These are phyloP conservation scores for Xylaria sp. DNA, from an alignment of 2,329 filamentous ascomycete species.

Conservation along the genomic window DNA sequence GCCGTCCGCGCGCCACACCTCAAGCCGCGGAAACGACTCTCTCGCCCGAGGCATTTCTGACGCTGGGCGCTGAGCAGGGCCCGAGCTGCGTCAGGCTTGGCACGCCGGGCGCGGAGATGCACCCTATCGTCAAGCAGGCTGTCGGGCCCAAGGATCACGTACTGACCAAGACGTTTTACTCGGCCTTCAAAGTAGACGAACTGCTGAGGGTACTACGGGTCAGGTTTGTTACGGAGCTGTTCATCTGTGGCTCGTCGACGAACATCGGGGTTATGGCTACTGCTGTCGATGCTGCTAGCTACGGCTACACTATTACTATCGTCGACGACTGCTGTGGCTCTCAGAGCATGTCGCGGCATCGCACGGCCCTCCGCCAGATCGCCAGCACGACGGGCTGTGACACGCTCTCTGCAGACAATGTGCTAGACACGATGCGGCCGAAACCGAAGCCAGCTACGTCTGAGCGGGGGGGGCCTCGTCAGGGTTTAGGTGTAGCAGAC, in stretches of 20 bases:
- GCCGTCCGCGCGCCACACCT: slow-evolving; percentile 36
- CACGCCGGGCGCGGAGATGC: slow-evolving; percentile 54
- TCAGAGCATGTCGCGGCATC: slow-evolving; percentile 70
- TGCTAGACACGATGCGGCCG: slow-evolving; percentile 51
- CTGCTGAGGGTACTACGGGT: slow-evolving; percentile 79
- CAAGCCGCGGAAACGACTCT: slow-evolving; percentile 31
- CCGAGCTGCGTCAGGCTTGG: slow-evolving; percentile 52
- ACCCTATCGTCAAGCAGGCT: slow-evolving; percentile 47
- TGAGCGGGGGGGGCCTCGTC: slow-evolving; percentile 24
- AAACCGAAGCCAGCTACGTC: slow-evolving; percentile 31
- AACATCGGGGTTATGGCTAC: slow-evolving; percentile 93
- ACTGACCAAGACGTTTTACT: slow-evolving; percentile 80
- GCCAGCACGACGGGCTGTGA: slow-evolving; percentile 76
- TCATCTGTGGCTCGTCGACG: slow-evolving; percentile 83
- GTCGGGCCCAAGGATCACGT: slow-evolving; percentile 57
- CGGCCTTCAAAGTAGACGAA: slow-evolving; percentile 77
- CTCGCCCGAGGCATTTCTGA: slow-evolving; percentile 48
- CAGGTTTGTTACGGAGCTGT: slow-evolving; percentile 88
- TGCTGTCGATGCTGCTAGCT: slow-evolving; percentile 84
- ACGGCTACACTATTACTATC: slow-evolving; percentile 86
- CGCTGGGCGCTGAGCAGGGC: slow-evolving; percentile 40
- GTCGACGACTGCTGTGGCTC: slow-evolving; percentile 90
- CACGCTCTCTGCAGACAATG: slow-evolving; percentile 62
- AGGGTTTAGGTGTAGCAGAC: slow-evolving; percentile 22
- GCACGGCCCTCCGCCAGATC: slow-evolving; percentile 72